Evolutionary conservation across 208 protist species (phyloP).

Genomic region (Strigomonas galati): DNA sequence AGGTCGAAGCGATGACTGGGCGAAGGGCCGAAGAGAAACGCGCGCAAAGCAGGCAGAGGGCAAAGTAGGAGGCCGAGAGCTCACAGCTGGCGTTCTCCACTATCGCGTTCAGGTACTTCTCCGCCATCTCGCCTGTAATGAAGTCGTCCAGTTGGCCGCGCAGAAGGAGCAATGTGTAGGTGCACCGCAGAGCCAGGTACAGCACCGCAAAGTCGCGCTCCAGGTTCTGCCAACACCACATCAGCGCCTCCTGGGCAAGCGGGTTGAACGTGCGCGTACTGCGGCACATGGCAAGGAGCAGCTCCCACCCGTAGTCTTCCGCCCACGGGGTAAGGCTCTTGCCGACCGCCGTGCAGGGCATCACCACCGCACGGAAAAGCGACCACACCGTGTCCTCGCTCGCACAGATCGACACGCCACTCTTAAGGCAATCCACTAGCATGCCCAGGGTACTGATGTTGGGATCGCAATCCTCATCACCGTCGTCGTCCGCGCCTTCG

Average conservation of each 20-base stretch:
- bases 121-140: slow-evolving; percentile 17
- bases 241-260: slow-evolving; percentile 27
- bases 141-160: slow-evolving; percentile 24
- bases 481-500: slow-evolving; percentile 4
- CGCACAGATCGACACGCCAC: slow-evolving; percentile 26
- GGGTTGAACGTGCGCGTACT: slow-evolving; percentile 21
- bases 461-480: slow-evolving; percentile 20
- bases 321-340: slow-evolving; percentile 45
- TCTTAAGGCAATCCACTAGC: slow-evolving; percentile 59
- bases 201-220: slow-evolving; percentile 50
- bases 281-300: slow-evolving; percentile 53
- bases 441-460: slow-evolving; percentile 36
- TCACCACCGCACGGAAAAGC: slow-evolving; percentile 39
- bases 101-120: slow-evolving; percentile 25
- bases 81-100: slow-evolving; percentile 1
- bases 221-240: slow-evolving; percentile 43
- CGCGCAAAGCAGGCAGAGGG: slow-evolving; percentile 23
- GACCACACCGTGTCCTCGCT: slow-evolving; percentile 42
- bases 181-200: slow-evolving; percentile 38
- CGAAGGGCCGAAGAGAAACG: slow-evolving; percentile 9
- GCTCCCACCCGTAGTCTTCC: slow-evolving; percentile 80
- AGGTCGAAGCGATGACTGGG: slow-evolving; percentile 12
- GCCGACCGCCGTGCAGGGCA: slow-evolving; percentile 48
- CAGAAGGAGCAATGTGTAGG: slow-evolving; percentile 50
- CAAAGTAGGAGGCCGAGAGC: slow-evolving; percentile 22